These are phyloP conservation scores for Agaricales sp. DNA, from an alignment of 1,284 basidiomycete species.

Conservation along the genomic window DNA sequence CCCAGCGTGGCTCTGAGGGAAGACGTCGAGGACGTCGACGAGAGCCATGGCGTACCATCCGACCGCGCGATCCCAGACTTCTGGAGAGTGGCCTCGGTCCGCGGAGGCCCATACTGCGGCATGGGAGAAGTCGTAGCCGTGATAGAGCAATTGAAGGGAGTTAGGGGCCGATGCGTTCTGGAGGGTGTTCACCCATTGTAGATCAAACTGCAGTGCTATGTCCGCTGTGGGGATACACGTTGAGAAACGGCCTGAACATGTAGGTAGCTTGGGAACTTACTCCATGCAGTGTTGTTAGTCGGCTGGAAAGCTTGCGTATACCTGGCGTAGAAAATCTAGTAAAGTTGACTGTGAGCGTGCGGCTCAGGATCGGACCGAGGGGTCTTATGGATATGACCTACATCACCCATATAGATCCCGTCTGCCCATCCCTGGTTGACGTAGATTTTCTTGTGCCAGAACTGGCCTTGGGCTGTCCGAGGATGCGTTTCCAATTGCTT, in stretches of 20 bases:
- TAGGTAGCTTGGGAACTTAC: slow-evolving; percentile 15
- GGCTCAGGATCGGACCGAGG: not conserved
- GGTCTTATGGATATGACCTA: not conserved
- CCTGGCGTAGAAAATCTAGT: slow-evolving; percentile 31
- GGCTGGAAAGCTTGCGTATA: slow-evolving; percentile 29
- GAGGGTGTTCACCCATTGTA: slow-evolving; percentile 33
- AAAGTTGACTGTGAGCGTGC: not conserved
- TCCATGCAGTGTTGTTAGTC: slow-evolving; percentile 30
- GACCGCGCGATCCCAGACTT: slow-evolving; percentile 38
- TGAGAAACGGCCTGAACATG: not conserved
- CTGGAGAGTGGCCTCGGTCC: slow-evolving; percentile 35
- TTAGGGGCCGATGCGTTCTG: slow-evolving; percentile 27
- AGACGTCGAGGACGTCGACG: slow-evolving; percentile 32
- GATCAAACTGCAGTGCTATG: slow-evolving; percentile 29
- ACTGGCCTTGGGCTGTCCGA: slow-evolving; percentile 31
- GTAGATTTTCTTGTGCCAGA: slow-evolving; percentile 33
- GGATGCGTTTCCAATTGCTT: slow-evolving; percentile 29
- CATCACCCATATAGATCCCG: slow-evolving; percentile 35
- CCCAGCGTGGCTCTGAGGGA: slow-evolving; percentile 23
- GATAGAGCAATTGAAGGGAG: slow-evolving; percentile 26
- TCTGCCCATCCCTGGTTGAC: slow-evolving; percentile 37
- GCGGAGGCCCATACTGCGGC: slow-evolving; percentile 31
- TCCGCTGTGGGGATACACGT: slow-evolving; percentile 20
- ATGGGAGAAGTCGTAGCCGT: slow-evolving; percentile 37
- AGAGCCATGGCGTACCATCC: slow-evolving; percentile 44